Conservation (phyloP, 2,329 filamentous ascomycete genomes). For the Reticulascus tulasneorum region DNA sequence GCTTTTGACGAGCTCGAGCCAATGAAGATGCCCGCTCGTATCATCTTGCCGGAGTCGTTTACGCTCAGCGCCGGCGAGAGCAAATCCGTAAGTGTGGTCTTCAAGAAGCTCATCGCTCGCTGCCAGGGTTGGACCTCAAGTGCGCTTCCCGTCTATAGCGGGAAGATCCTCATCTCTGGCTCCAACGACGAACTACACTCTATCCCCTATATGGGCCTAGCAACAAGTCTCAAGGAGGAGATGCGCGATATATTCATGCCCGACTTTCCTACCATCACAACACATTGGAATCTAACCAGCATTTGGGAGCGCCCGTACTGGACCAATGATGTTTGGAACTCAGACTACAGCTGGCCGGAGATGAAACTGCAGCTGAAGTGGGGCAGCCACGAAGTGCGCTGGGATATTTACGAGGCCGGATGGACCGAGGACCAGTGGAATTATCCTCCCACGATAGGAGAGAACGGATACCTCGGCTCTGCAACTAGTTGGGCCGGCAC, state of each 20-base stretch:
- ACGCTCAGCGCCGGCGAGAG: constrained; percentile 15
- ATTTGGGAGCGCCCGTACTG: background rate
- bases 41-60: constrained; percentile 13
- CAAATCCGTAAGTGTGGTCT: too few relatives aligned
- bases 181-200: constrained; percentile 13
- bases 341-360: background rate
- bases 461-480: constrained; percentile 36
- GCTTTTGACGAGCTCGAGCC: constrained; percentile 12
- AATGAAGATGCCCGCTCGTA: constrained; percentile 8
- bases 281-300: too few relatives aligned
- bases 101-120: too few relatives aligned
- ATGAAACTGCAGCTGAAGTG: constrained; percentile 1
- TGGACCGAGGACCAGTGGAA: constrained; percentile 36
- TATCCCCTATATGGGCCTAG: constrained; percentile 15
- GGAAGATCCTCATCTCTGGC: constrained; percentile 16
- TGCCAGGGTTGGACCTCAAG: too few relatives aligned
- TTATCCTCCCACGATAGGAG: constrained; percentile 33
- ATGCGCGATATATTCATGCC: constrained; percentile 3
- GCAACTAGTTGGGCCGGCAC: constrained; percentile 29
- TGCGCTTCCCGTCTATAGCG: constrained; percentile 15
- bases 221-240: background rate
- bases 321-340: background rate
- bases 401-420: constrained; percentile 30
- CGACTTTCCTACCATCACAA: background rate
- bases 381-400: constrained; percentile 1